These are phyloP conservation scores for Saururus chinensis DNA, from an alignment of 164 flowering plant species.

Conservation along the genomic window DNA sequence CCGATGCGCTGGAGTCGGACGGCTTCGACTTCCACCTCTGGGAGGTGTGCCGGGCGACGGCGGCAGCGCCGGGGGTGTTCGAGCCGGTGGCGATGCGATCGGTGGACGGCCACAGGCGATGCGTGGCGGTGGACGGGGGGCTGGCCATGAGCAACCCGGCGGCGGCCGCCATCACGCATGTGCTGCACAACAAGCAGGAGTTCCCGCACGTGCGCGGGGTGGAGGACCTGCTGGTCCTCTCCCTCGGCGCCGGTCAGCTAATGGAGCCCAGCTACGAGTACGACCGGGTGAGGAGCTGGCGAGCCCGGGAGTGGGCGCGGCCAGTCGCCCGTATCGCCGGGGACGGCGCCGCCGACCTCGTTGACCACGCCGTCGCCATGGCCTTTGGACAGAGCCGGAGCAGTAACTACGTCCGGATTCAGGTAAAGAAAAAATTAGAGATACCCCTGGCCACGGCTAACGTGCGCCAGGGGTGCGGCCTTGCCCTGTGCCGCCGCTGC, in stretches of 20 bases:
- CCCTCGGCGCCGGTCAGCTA: slow-evolving; percentile 61
- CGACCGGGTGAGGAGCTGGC: slow-evolving; percentile 63
- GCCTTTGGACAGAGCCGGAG: slow-evolving; percentile 70
- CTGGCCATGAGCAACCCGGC: slow-evolving; percentile 87
- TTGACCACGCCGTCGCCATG: slow-evolving; percentile 88
- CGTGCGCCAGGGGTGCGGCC: too few species aligned
- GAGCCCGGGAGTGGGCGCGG: slow-evolving; percentile 70
- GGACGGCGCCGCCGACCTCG: slow-evolving; percentile 71
- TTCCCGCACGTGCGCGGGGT: slow-evolving; percentile 92
- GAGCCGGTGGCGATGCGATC: slow-evolving; percentile 65
- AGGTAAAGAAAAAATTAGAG: slow-evolving; percentile 30
- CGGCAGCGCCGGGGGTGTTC: slow-evolving; percentile 60
- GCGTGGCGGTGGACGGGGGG: slow-evolving; percentile 81
- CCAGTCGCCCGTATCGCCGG: slow-evolving; percentile 71
- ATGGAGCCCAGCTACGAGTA: slow-evolving; percentile 48
- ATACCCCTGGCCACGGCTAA: too few species aligned
- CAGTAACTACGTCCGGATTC: slow-evolving; percentile 74
- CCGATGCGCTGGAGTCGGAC: slow-evolving; percentile 80
- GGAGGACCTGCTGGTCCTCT: slow-evolving; percentile 80
- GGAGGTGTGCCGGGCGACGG: slow-evolving; percentile 89
- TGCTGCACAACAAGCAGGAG: slow-evolving; percentile 93
- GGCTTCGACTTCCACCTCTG: slow-evolving; percentile 75
- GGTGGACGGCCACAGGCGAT: slow-evolving; percentile 53
- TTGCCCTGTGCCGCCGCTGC: too few species aligned
- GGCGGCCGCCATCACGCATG: slow-evolving; percentile 95